Evolutionary conservation across 2,329 filamentous ascomycete species (phyloP).

Genomic region (Zasmidium citrigriseum): DNA sequence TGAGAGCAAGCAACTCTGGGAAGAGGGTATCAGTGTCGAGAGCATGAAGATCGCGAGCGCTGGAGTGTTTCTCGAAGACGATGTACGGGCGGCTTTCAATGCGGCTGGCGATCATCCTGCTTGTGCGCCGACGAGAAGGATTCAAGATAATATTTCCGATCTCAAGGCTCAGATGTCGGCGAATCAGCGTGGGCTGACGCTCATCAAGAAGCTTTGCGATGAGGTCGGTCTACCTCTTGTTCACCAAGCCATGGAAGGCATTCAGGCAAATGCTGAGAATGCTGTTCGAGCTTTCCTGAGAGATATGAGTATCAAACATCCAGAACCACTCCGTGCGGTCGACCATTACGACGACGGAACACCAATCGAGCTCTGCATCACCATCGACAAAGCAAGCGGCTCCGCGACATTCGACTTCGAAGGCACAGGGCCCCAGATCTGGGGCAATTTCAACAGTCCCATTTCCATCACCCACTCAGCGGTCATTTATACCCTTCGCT

Average conservation of each 20-base stretch:
- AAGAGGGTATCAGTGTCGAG: slow-evolving; percentile 46
- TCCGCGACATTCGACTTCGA: slow-evolving; percentile 43
- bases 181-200: slow-evolving; percentile 35
- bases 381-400: slow-evolving; percentile 35
- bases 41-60: slow-evolving; percentile 24
- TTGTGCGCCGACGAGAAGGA: slow-evolving; percentile 34
- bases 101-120: slow-evolving; percentile 62
- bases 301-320: slow-evolving; percentile 18
- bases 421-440: slow-evolving; percentile 40
- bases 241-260: slow-evolving; percentile 45
- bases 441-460: slow-evolving; percentile 40
- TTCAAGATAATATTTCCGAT: slow-evolving; percentile 39
- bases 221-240: slow-evolving; percentile 38
- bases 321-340: slow-evolving; percentile 25
- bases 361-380: slow-evolving; percentile 37
- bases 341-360: slow-evolving; percentile 48
- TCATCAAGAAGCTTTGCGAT: slow-evolving; percentile 39
- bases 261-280: slow-evolving; percentile 39
- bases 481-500: slow-evolving; percentile 37
- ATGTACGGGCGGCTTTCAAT: slow-evolving; percentile 40
- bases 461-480: slow-evolving; percentile 41
- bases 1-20: slow-evolving; percentile 44
- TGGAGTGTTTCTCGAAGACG: slow-evolving; percentile 39
- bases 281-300: slow-evolving; percentile 37
- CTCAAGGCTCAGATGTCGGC: slow-evolving; percentile 40